phyloP scores from a whole-genome alignment of 495 filamentous ascomycete species.

The Lophium mytilinum region DNA sequence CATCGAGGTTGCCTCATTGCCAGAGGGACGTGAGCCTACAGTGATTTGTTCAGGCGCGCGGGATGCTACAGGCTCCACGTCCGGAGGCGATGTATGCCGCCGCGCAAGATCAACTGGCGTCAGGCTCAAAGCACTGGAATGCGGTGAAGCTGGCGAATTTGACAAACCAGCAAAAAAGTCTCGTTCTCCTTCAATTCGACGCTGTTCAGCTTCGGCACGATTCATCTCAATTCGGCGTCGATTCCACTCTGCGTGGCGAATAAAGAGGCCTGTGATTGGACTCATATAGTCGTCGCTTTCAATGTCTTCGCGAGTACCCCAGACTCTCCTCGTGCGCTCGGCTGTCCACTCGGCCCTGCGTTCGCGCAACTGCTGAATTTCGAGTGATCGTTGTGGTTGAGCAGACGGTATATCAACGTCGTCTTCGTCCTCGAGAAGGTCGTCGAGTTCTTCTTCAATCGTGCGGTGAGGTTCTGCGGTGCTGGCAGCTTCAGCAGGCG shows the following conservation, averaged over 20 bases:
- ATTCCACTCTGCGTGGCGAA: slow-evolving; percentile 29
- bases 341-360: not conserved
- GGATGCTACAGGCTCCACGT: too few species aligned
- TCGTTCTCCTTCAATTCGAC: not conserved
- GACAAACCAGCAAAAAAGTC: too few species aligned
- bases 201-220: slow-evolving; percentile 25
- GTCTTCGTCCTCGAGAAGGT: slow-evolving; percentile 25
- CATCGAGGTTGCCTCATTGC: too few species aligned
- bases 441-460: slow-evolving; percentile 32
- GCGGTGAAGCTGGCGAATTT: too few species aligned
- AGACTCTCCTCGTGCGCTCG: slow-evolving; percentile 31
- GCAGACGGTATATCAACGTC: not conserved
- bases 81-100: too few species aligned
- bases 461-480: slow-evolving; percentile 9
- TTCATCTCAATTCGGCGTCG: not conserved
- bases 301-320: slow-evolving; percentile 37
- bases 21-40: too few species aligned
- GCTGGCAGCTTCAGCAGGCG: slow-evolving; percentile 5
- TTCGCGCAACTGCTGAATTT: not conserved
- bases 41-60: too few species aligned
- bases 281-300: slow-evolving; percentile 36
- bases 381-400: not conserved
- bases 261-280: slow-evolving; percentile 36
- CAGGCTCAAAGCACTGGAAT: too few species aligned
- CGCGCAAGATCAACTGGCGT: too few species aligned